These are phyloP conservation scores for Corylus heterophylla DNA, from an alignment of 306 rosid genomes.

Conservation along the genomic window DNA sequence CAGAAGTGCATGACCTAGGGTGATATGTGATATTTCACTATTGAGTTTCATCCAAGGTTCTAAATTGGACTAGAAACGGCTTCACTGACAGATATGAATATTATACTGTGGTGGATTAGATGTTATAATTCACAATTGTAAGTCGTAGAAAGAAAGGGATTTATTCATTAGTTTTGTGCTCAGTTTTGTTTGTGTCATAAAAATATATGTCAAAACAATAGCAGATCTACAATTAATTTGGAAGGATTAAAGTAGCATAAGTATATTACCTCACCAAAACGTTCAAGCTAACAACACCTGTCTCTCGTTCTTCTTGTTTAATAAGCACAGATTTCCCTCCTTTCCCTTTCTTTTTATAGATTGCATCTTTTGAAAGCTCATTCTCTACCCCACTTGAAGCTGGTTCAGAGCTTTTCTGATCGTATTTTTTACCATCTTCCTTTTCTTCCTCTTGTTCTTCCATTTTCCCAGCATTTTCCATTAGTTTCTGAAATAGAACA, in stretches of 20 bases:
- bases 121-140: background rate
- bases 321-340: conserved; percentile 60
- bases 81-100: background rate
- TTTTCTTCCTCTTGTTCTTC: conserved; percentile 53
- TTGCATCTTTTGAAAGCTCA: conserved; percentile 43
- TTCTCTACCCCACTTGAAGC: conserved; percentile 30
- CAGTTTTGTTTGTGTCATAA: background rate
- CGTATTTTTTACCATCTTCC: conserved; percentile 19
- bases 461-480: conserved; percentile 92
- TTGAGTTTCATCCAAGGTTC: conserved; percentile 4
- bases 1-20: background rate
- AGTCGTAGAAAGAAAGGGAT: background rate
- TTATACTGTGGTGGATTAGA: background rate
- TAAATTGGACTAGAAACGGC: background rate
- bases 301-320: conserved; percentile 86
- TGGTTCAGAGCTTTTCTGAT: conserved; percentile 31
- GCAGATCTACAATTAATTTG: background rate
- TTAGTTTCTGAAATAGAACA: conserved; percentile 71
- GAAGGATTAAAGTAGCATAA: background rate
- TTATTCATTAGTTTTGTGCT: background rate
- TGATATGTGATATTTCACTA: background rate
- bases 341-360: conserved; percentile 50
- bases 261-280: conserved; percentile 61
- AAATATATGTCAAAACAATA: background rate
- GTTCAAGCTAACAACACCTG: conserved; percentile 82